Evolutionary conservation across 768 basidiomycete genomes (phyloP).

Genomic region (Cantharellus cinnabarinus): DNA sequence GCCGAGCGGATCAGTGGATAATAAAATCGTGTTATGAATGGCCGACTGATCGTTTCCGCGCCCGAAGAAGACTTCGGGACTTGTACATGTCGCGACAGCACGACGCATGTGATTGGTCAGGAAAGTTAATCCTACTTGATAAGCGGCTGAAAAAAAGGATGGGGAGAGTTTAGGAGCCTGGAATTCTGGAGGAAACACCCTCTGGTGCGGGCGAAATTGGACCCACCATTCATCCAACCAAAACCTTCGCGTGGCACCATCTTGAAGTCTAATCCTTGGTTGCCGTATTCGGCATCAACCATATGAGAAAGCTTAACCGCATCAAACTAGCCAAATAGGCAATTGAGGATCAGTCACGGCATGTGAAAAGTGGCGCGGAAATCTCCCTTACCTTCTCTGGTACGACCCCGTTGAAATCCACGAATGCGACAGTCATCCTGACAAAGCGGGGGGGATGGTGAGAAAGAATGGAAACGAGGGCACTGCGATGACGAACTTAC

Average conservation of each 20-base stretch:
- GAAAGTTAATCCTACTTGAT: slow-evolving; percentile 92
- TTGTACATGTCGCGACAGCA: slow-evolving; percentile 86
- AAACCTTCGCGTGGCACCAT: slow-evolving; percentile 95
- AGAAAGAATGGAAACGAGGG: background rate
- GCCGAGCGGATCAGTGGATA: slow-evolving; percentile 19
- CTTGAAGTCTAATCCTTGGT: slow-evolving; percentile 94
- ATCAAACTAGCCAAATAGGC: slow-evolving; percentile 42
- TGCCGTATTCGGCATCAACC: slow-evolving; percentile 93
- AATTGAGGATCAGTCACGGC: background rate
- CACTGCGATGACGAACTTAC: slow-evolving; percentile 21
- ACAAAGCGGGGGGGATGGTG: background rate
- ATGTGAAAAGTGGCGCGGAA: background rate
- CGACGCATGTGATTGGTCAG: slow-evolving; percentile 86
- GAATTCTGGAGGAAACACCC: background rate
- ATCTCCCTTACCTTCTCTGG: slow-evolving; percentile 64
- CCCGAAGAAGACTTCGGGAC: slow-evolving; percentile 73
- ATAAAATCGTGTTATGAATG: slow-evolving; percentile 13
- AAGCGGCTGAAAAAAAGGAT: slow-evolving; percentile 40
- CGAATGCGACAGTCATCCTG: slow-evolving; percentile 86
- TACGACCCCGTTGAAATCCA: slow-evolving; percentile 94
- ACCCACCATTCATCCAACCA: slow-evolving; percentile 90
- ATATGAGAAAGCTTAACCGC: slow-evolving; percentile 89
- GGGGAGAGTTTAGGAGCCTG: background rate
- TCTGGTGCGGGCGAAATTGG: background rate
- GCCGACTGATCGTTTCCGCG: slow-evolving; percentile 3